phyloP scores from a whole-genome alignment of 163 green algal species.

The Chlorella variabilis region DNA sequence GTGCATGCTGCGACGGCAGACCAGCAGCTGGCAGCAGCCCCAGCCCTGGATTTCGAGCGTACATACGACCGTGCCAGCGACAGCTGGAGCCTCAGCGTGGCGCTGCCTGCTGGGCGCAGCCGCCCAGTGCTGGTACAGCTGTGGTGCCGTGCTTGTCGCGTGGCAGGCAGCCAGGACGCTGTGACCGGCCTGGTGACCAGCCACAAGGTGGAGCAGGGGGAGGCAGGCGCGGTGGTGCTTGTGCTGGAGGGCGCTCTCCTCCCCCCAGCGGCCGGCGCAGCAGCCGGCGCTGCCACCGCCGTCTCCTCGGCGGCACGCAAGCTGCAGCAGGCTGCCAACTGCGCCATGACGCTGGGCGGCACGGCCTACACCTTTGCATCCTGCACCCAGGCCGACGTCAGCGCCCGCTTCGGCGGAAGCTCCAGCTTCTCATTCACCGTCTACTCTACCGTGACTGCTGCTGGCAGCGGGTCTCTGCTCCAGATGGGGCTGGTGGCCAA shows the following conservation, averaged over 20 bases:
- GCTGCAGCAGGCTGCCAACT: not conserved
- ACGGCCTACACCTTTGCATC: conserved; percentile 17
- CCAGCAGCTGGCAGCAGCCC: not conserved
- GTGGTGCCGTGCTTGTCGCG: conserved; percentile 1
- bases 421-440: not conserved
- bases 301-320: not conserved
- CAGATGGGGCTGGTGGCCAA: conserved; percentile 1
- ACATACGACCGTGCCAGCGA: not conserved
- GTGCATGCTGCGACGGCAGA: not conserved
- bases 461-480: not conserved
- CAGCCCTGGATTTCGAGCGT: conserved; percentile 6
- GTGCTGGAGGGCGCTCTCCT: not conserved
- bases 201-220: not conserved
- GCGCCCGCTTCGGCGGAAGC: not conserved
- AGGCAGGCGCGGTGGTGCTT: not conserved
- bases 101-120: not conserved
- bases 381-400: not conserved
- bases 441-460: not conserved
- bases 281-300: too few species aligned
- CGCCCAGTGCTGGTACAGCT: not conserved
- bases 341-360: not conserved
- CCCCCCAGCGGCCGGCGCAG: too few species aligned
- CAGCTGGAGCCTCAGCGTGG: conserved; percentile 6
- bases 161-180: not conserved
- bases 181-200: not conserved